Base-by-base conservation (phyloP, 768 basidiomycete species). In the Auriscalpium vulgare region DNA sequence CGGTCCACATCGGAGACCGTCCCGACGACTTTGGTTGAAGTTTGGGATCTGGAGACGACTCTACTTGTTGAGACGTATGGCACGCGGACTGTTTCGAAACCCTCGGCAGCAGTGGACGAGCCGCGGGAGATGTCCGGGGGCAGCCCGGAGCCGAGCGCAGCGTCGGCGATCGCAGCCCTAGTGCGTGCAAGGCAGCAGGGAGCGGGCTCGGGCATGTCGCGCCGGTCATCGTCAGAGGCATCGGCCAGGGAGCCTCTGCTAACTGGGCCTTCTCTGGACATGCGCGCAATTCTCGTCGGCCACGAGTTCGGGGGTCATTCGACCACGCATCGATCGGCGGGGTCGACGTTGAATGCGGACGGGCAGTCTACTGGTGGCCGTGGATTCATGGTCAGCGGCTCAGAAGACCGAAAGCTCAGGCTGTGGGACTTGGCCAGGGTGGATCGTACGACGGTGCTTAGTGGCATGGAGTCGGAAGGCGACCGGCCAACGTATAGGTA, bases 1-100 rank as follows among this genome's bases (percentile, higher is more conserved):
- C 50, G 52, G 45, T 46, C 53, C 8, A 62, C 75, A 2, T 75
- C 77, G 10, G 75, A 77, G 44, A 50, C 36, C 13, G 64, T 66
- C 47, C 53, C 60, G 13, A 63, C 63, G 2, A 74, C 76, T 37
- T 67, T 93, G 46, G 75, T 92, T 7, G 92, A 97, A 66, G 88
- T 94, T 1, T 97, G 93, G 91, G 93, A 98, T 66, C 83, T 98
- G 51, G 93, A 95, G 69, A 84, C 84, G 61, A 81, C 83, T 0
- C 68, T 73, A 17, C 70, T 94, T 35, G 87, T 95, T 48, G 95
- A 97, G 70, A 85, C 81, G 7, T 97, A 86, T 64, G 73, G 81
- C 36, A 83, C 83, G 8, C 74, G 84, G 54, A 77, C 71, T 36
- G 75, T 76, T 4, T 66, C 75, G 17, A 63, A 69, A 5, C 55